Evolutionary conservation across 1,284 basidiomycete species (phyloP), one percentile per base, ranked within the genome.

Genomic region (Malassezia slooffiae): DNA sequence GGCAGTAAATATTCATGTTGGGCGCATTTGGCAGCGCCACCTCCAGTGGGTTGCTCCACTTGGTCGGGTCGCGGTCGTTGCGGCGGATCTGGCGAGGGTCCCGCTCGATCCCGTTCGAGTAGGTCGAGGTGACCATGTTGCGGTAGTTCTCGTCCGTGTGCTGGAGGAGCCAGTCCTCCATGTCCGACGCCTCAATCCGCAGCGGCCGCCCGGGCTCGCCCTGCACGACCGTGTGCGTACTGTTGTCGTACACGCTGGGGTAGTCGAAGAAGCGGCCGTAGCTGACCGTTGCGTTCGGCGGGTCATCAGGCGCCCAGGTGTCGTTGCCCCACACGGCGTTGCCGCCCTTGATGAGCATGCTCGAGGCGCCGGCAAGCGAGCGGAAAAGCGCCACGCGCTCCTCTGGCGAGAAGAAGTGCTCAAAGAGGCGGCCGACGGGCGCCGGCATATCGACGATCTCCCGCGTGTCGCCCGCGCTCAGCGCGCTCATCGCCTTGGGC

Each of bases 31-130:
- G 91, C n/a, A 68, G 47, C 9, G 55, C 38, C 88, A 73, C 60
- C 72, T 97, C 91, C 5, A 96, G 75, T 8, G 91, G 91, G 70
- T 97, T 97, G n/a, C 81, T 77, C 90, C 91, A 97, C 46, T 58
- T 68, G 21, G 52, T 55, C 11, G 67, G 66, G 36, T 67, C 65
- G 17, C 54, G 49, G 47, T 71, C 60, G 57, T 72, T 72, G 23
- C 41, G 50, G 10, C 42, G 46, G 22, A 72, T 48, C 43, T 55
- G 43, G 4, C 33, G 24, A 1, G 28, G 81, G 60, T 90, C 78
- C 9, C 79, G 76, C 72, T 96, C 90, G 35, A 96, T 82, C 0
- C 88, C 90, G 70, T 81, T 82, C n/a, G 85, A 89, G 71, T 91
- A 97, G 69, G 96, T 97, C 1, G 76, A 76, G 31, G 74, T 75